These are phyloP conservation scores for Phaseolus coccineus DNA, from an alignment of 331 rosid genomes.

Conservation along the genomic window DNA sequence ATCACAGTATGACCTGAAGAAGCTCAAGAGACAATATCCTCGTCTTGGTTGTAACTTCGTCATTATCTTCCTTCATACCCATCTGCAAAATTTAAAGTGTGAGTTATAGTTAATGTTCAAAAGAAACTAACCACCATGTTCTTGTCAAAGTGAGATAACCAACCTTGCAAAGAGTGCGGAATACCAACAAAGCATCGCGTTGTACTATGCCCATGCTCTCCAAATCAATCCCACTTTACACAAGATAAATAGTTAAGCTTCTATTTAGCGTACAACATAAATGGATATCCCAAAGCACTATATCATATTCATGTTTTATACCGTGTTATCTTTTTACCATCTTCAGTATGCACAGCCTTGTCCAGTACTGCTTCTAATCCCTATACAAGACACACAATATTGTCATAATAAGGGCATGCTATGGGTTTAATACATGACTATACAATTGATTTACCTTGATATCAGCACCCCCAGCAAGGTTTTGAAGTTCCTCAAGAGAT, in stretches of 20 bases:
- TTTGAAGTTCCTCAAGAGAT: slow-evolving; percentile 95
- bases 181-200: slow-evolving; percentile 92
- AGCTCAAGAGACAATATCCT: slow-evolving; percentile 98
- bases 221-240: slow-evolving; percentile 91
- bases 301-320: slow-evolving; percentile 50
- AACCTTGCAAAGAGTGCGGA: slow-evolving; percentile 99
- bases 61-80: slow-evolving; percentile 98
- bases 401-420: slow-evolving; percentile 29
- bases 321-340: slow-evolving; percentile 96
- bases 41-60: slow-evolving; percentile 93
- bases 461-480: slow-evolving; percentile 98
- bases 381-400: slow-evolving; percentile 54
- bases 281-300: slow-evolving; percentile 39
- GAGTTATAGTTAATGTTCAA: slow-evolving; percentile 36
- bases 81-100: slow-evolving; percentile 66
- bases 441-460: slow-evolving; percentile 74
- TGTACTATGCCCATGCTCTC: slow-evolving; percentile 92
- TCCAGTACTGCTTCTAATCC: slow-evolving; percentile 98
- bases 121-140: slow-evolving; percentile 39
- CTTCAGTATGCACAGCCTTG: slow-evolving; percentile 95
- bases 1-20: slow-evolving; percentile 78
- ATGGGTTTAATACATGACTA: slow-evolving; percentile 37
- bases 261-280: slow-evolving; percentile 34
- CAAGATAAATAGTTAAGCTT: slow-evolving; percentile 49
- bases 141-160: slow-evolving; percentile 49